Conservation (phyloP, 2,329 filamentous ascomycete genomes). For the Aspergillus uvarum region DNA sequence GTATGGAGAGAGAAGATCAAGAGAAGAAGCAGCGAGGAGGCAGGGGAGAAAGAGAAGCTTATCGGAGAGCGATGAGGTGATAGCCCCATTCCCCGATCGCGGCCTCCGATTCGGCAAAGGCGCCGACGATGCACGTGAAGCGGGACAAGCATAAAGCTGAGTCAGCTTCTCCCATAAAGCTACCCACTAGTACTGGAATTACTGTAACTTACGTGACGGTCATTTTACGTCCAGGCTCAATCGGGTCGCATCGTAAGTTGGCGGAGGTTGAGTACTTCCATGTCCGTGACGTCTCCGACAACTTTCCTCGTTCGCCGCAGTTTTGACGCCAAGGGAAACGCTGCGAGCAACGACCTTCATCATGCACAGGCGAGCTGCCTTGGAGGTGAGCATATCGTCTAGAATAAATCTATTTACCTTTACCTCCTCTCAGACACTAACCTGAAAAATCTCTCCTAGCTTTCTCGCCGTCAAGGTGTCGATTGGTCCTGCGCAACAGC, state of each 20-base stretch:
- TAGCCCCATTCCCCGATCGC: constrained; percentile 17
- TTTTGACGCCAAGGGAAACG: constrained; percentile 19
- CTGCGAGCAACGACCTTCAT: constrained; percentile 17
- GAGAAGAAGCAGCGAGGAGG: constrained; percentile 1
- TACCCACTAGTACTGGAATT: no score
- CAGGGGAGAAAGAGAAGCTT: constrained; percentile 3
- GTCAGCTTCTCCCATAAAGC: neutral
- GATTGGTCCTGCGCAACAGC: constrained; percentile 40
- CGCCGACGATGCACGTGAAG: constrained; percentile 34
- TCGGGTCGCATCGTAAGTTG: neutral
- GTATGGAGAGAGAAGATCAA: constrained; percentile 6
- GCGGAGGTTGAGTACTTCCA: neutral
- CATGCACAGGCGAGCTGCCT: constrained; percentile 38
- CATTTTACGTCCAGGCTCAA: neutral
- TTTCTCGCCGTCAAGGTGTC: constrained; percentile 40
- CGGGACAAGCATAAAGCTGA: constrained; percentile 16
- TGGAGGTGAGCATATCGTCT: constrained; percentile 27
- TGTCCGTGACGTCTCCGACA: neutral
- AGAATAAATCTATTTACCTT: no score
- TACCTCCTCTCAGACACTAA: neutral
- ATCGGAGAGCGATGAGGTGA: constrained; percentile 8
- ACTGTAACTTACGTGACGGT: neutral
- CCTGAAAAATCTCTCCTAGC: constrained; percentile 20
- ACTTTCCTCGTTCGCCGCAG: constrained; percentile 9
- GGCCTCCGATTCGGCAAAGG: constrained; percentile 32